Evolutionary conservation across 306 rosid genomes (phyloP), one percentile per base, ranked within the genome.

Genomic region (Prunus mume): DNA sequence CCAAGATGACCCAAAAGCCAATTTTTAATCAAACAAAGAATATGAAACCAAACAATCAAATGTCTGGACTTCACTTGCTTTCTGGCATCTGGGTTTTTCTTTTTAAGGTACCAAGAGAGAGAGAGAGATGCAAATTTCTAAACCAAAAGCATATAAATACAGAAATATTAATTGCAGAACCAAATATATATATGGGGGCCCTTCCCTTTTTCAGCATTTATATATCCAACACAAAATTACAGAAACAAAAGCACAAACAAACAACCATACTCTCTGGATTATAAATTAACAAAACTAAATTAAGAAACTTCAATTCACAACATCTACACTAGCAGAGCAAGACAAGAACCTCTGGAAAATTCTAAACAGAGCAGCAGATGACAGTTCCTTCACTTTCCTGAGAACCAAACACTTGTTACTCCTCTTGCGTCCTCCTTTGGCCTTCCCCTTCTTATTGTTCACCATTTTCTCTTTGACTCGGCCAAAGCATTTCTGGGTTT

Each of bases 271-370:
- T 50, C 9, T 46, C 73, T 65, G 9, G n/a, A 71, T 61, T 47
- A 82, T 80, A 83, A 78, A n/a, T 80, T 74, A 18, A 54, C 18
- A 1, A 51, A 77, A 24, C 10, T 11, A 68, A 12, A 50, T 20
- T 27, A 7, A 15, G 27, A 24, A 64, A 57, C 76, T 77, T 55
- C 41, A 65, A 72, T 88, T 75, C 47, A 79, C 85, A 46, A 93
- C 96, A 75, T 93, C 97, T 60, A 93, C 84, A 52, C 76, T 87
- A 38, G 97, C 91, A 12, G 87, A 77, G 28, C 96, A 93, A 22
- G 93, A 87, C 86, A 93, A 80, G 76, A 92, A 85, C 82, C 83
- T 85, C 52, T 67, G 83, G 32, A 93, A 93, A 65, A 91, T 86
- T 70, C 85, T 68, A 82, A 91, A 76, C 76, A 90, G 47, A 75